A percentile compares a stretch with the other conserved stretches of the same genome.
phyloP scores from a whole-genome alignment of 345 rosid species.

The Melaleuca quinquenervia region DNA sequence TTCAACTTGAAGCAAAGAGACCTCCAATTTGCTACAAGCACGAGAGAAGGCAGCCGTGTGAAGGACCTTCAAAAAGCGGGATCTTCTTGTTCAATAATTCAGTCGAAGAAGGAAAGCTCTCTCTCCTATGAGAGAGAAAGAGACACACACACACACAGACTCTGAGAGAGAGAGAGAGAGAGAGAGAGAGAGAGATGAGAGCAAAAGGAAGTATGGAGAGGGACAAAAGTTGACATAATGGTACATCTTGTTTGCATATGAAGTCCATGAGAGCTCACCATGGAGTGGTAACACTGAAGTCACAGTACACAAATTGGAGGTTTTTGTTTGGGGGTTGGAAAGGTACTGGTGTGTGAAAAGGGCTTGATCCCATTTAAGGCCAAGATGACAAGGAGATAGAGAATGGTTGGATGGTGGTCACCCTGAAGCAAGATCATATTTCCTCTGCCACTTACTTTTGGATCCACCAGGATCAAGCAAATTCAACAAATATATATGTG shows the following conservation, averaged over 20 bases:
- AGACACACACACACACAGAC: no score
- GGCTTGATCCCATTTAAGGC: not conserved
- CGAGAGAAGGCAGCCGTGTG: not conserved
- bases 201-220: not conserved
- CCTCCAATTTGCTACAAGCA: not conserved
- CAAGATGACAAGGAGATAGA: slow-evolving; percentile 1
- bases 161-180: not conserved
- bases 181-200: not conserved
- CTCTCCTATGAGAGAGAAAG: not conserved
- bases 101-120: not conserved
- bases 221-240: not conserved
- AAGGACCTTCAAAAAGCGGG: not conserved
- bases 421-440: not conserved
- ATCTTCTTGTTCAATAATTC: not conserved
- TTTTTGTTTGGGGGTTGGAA: not conserved
- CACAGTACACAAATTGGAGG: not conserved
- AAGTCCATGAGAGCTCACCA: not conserved
- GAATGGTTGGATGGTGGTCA: slow-evolving; percentile 5
- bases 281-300: not conserved
- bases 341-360: slow-evolving; percentile 9
- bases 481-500: not conserved
- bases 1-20: not conserved
- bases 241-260: not conserved
- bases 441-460: slow-evolving; percentile 17
- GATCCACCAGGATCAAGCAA: not conserved